phyloP scores from a whole-genome alignment of 1,284 basidiomycete species.

The Porodaedalea pini region DNA sequence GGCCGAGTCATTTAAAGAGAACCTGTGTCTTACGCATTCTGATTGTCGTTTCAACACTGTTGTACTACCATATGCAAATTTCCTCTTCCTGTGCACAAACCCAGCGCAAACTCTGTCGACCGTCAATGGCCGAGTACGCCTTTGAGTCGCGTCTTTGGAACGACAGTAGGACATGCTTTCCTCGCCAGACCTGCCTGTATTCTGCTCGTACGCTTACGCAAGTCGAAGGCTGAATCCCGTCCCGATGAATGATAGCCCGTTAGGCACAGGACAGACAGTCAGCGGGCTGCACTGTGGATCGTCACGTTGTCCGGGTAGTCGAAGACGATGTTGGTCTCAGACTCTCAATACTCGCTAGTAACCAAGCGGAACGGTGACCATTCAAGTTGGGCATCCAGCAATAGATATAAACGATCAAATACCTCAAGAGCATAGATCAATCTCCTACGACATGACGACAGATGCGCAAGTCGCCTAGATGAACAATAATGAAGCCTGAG shows the following conservation, averaged over 20 bases:
- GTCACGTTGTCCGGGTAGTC: constrained; percentile 30
- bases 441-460: too few relatives aligned
- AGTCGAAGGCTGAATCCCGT: constrained; percentile 57
- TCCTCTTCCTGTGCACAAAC: too few relatives aligned
- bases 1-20: too few relatives aligned
- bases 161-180: constrained; percentile 50
- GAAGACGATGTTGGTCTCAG: too few relatives aligned
- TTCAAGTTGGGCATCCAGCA: constrained; percentile 56
- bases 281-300: constrained; percentile 38
- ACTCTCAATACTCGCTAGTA: too few relatives aligned
- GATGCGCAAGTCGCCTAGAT: constrained; percentile 31
- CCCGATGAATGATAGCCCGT: constrained; percentile 61
- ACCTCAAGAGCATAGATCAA: too few relatives aligned
- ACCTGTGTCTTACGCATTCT: too few relatives aligned
- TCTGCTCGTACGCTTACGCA: constrained; percentile 64
- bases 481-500: constrained; percentile 40
- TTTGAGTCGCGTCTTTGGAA: constrained; percentile 55
- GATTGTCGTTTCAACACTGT: too few relatives aligned
- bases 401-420: constrained; percentile 35
- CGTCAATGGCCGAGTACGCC: constrained; percentile 33
- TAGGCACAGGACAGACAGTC: constrained; percentile 51
- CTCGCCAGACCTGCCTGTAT: constrained; percentile 51
- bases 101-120: too few relatives aligned
- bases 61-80: too few relatives aligned
- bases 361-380: constrained; percentile 41